Evolutionary conservation across 352 stramenopile species (phyloP), one percentile per base, ranked within the genome.

Genomic region (Phytophthora uliginosa): DNA sequence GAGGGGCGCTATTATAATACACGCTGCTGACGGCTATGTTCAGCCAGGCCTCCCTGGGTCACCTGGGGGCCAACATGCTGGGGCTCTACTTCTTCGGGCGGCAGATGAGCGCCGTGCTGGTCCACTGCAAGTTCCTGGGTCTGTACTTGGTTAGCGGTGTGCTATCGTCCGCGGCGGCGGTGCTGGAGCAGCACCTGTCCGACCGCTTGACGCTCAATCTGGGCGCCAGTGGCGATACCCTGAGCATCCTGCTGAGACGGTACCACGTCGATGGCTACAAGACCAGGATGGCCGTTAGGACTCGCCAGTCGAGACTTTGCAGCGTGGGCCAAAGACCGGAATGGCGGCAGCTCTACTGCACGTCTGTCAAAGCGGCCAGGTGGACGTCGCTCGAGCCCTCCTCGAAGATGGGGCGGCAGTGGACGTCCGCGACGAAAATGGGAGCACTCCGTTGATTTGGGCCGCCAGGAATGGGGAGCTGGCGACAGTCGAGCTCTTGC

Each of bases 81-180:
- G 89, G 86, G 6, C 73, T 95, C 8, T 94, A 82, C 66, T 95
- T 95, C 74, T 96, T 95, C 53, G 87, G 89, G 0, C 74, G 79
- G 4, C 77, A 93, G 62, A 84, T 94, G n/a, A n/a, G n/a, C n/a
- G n/a, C n/a, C 58, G 72, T 94, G 40, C 69, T 95, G 51, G 88
- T 86, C 1, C 78, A 74, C 26, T 82, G 82, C 61, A 84, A 73
- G 31, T 96, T 96, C 71, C 71, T 96, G 24, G 81, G 76, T 1
- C 70, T 96, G 17, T 95, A 96, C 68, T 73, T 96, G 8, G 79
- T 70, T 42, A 93, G 87, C 40, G 88, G 87, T 13, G 85, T 90
- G 64, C 59, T 93, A 18, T 94, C 84, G 3, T 91, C 83, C 10
- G 85, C 77, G 60, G 79, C 76, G 1, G 84, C 87, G 3, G 86